Evolutionary conservation across 2,329 filamentous ascomycete genomes (phyloP).

Genomic region (Monilinia aucupariae): DNA sequence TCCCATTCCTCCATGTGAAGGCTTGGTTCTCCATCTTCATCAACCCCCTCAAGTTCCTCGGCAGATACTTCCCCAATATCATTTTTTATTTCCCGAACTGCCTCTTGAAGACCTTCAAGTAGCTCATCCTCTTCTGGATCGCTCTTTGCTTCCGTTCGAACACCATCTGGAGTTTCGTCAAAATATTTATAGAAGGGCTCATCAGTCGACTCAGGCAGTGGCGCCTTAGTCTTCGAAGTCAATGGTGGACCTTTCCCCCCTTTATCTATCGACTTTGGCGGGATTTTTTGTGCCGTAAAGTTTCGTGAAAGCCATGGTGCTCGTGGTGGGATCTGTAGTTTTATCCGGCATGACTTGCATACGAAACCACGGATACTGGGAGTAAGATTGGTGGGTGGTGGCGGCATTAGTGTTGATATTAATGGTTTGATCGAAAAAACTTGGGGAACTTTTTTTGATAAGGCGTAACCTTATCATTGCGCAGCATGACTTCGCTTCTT

Average conservation of each 20-base stretch:
- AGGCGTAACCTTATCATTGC: neutral
- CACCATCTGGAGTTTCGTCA: slow-evolving; percentile 31
- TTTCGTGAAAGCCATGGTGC: slow-evolving; percentile 27
- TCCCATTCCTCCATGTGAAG: slow-evolving; percentile 15
- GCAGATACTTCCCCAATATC: slow-evolving; percentile 14
- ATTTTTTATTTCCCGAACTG: slow-evolving; percentile 14
- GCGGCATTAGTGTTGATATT: slow-evolving; percentile 33
- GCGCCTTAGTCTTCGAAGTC: neutral
- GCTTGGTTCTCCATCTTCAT: slow-evolving; percentile 17
- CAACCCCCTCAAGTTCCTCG: slow-evolving; percentile 17
- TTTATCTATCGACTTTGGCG: slow-evolving; percentile 12
- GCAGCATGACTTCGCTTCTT: slow-evolving; percentile 19
- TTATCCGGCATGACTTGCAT: slow-evolving; percentile 34
- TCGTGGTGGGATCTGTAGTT: slow-evolving; percentile 25
- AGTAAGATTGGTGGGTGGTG: slow-evolving; percentile 28
- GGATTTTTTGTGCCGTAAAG: slow-evolving; percentile 19
- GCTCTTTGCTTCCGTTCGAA: slow-evolving; percentile 25
- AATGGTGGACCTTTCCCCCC: neutral
- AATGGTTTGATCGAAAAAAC: slow-evolving; percentile 10
- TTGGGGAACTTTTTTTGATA: slow-evolving; percentile 20
- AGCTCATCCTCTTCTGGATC: slow-evolving; percentile 22
- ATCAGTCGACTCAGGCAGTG: slow-evolving; percentile 8
- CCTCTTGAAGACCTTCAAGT: slow-evolving; percentile 13
- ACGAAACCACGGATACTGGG: slow-evolving; percentile 32
- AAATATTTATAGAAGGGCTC: slow-evolving; percentile 26